Evolutionary conservation across 495 filamentous ascomycete genomes (phyloP), one percentile per base, ranked within the genome.

Genomic region (Oleoguttula mirabilis): DNA sequence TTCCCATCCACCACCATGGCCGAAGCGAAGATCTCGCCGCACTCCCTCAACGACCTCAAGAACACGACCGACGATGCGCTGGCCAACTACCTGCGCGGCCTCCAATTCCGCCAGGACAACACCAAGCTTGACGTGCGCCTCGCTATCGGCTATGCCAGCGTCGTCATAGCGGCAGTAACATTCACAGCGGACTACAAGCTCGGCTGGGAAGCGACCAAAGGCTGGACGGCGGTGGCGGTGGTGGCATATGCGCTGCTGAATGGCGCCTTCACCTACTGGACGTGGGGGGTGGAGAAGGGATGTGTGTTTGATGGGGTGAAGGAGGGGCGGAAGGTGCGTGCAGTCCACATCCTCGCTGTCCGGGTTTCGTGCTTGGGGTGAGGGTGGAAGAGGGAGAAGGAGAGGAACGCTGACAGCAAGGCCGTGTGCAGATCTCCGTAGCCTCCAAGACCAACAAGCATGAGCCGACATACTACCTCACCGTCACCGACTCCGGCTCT

Each of bases 61-160:
- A 93, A 92, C 60, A 92, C 87, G 15, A 83, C 80, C 55, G 90
- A 98, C 68, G 90, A 98, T 57, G 84, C 86, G 41, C 76, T 98
- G 35, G 73, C 79, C n/a, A 82, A 86, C 63, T 95, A 95, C 65
- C 77, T 96, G 36, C 84, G 75, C 60, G 79, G 73, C 15, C 79
- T 95, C 30, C 70, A 75, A 45, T 95, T 92, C 71, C 70, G 61
- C 20, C 86, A 88, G 59, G 76, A 80, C 52, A 79, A 98, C 70
- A 67, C 57, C 45, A 77, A 88, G 33, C 75, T 76, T 53, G 85
- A 95, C 58, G 70, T 90, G 32, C 84, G 85, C 36, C 79, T 96
- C 30, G 64, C 68, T 1, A 61, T 98, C 0, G 88, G 92, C 33
- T 96, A 90, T 65, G 61, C 69, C 16, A 86, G 86, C 47, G 84